Evolutionary conservation across 2,329 filamentous ascomycete genomes (phyloP).

Genomic region (Paraphoma chrysanthemicola): DNA sequence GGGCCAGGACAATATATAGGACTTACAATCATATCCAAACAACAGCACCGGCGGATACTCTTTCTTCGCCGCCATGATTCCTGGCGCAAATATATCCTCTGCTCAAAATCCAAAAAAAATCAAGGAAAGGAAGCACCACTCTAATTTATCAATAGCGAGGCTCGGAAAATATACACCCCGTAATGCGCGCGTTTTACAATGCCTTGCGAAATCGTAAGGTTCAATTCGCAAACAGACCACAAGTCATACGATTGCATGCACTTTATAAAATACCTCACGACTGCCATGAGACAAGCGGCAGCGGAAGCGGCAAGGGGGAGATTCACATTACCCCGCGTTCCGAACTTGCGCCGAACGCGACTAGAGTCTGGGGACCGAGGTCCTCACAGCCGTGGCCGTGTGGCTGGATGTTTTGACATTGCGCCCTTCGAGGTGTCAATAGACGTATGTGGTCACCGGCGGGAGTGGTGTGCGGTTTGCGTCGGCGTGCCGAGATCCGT

Average conservation of each 20-base stretch:
- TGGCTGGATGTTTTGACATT: neutral
- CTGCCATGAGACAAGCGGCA: too few relatives aligned
- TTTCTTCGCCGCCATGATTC: neutral
- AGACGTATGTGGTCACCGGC: too few relatives aligned
- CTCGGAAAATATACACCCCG: too few relatives aligned
- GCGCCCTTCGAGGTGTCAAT: neutral
- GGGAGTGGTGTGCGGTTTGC: too few relatives aligned
- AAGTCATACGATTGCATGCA: neutral
- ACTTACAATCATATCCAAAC: slow-evolving; percentile 37
- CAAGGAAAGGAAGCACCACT: neutral
- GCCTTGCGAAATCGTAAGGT: too few relatives aligned
- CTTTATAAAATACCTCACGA: neutral
- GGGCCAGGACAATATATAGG: too few relatives aligned
- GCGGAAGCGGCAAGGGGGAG: too few relatives aligned
- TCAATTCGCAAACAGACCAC: neutral
- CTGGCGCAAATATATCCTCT: too few relatives aligned
- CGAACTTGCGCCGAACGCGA: slow-evolving; percentile 1
- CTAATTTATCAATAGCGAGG: too few relatives aligned
- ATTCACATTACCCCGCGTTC: slow-evolving; percentile 9
- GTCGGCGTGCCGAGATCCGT: too few relatives aligned
- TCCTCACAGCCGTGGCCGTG: neutral
- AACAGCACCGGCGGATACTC: slow-evolving; percentile 20
- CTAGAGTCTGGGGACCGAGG: neutral
- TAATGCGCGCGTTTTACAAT: too few relatives aligned
- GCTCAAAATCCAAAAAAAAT: neutral